phyloP scores from a whole-genome alignment of 2,329 filamentous ascomycete genomes.

The Monilinia vaccinii-corymbosi region DNA sequence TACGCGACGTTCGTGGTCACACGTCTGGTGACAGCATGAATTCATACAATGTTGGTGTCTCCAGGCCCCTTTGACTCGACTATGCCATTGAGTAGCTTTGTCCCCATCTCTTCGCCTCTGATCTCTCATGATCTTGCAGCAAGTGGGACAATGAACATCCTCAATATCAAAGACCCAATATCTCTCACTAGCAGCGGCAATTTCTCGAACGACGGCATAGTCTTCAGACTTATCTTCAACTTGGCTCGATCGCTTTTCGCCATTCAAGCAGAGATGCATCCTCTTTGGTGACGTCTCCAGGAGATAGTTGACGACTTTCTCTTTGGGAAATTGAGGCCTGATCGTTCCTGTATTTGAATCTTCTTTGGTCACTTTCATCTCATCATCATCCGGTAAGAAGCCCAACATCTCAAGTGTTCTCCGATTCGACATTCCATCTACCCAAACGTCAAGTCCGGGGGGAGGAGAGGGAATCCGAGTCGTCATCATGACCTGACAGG shows the following conservation, averaged over 20 bases:
- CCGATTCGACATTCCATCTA: neutral
- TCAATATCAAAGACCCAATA: slow-evolving; percentile 9
- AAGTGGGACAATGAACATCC: slow-evolving; percentile 4
- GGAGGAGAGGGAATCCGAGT: neutral
- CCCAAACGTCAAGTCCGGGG: slow-evolving; percentile 1
- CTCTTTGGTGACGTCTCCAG: neutral
- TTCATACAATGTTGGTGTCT: slow-evolving; percentile 8
- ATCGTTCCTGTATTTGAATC: rapidly evolving
- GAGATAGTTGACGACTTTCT: neutral
- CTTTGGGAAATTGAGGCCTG: neutral
- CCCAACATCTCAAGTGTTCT: neutral
- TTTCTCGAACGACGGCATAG: neutral
- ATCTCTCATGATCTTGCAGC: neutral
- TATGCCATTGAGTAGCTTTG: neutral
- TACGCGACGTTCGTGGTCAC: neutral
- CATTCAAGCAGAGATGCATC: neutral
- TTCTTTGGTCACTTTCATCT: neutral
- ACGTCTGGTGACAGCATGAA: neutral
- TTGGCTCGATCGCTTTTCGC: neutral
- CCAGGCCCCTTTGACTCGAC: neutral
- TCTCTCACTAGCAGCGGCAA: neutral
- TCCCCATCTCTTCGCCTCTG: neutral
- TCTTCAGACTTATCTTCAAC: neutral
- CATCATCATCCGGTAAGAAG: neutral
- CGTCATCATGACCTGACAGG: neutral